Conservation (phyloP, 345 rosid genomes). For the Barbarea vulgaris region DNA sequence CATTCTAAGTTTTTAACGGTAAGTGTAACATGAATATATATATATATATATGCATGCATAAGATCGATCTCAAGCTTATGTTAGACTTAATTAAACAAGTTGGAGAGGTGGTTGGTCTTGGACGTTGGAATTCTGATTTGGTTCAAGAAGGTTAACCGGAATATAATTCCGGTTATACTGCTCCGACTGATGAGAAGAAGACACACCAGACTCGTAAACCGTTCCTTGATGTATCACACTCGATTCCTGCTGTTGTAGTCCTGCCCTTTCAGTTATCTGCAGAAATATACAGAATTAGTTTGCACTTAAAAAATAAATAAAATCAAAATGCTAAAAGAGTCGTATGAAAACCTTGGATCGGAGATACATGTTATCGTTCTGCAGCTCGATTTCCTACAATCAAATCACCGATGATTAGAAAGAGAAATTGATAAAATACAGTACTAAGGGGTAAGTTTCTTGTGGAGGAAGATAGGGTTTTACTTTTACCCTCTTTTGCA, state of each 20-base stretch:
- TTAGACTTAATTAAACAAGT: constrained; percentile 52
- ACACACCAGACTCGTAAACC: constrained; percentile 45
- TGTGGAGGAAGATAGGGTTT: constrained; percentile 19
- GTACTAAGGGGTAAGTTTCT: not conserved
- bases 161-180: constrained; percentile 62
- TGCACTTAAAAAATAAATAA: not conserved
- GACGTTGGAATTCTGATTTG: constrained; percentile 53
- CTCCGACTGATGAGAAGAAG: constrained; percentile 50
- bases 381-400: constrained; percentile 80
- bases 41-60: constrained; percentile 19
- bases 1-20: constrained; percentile 4
- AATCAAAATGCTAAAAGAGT: not conserved
- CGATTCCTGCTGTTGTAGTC: constrained; percentile 48
- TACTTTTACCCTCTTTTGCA: constrained; percentile 85
- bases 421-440: not conserved
- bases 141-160: constrained; percentile 62
- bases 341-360: constrained; percentile 61
- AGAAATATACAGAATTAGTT: not conserved
- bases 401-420: not conserved
- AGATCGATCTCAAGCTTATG: constrained; percentile 35
- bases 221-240: constrained; percentile 49
- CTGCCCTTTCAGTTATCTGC: constrained; percentile 67
- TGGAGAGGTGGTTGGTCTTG: constrained; percentile 69
- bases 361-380: constrained; percentile 74
- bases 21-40: constrained; percentile 11